Evolutionary conservation across 1,139 yeast species (phyloP).

Genomic region (Meyerozyma smithsonii): DNA sequence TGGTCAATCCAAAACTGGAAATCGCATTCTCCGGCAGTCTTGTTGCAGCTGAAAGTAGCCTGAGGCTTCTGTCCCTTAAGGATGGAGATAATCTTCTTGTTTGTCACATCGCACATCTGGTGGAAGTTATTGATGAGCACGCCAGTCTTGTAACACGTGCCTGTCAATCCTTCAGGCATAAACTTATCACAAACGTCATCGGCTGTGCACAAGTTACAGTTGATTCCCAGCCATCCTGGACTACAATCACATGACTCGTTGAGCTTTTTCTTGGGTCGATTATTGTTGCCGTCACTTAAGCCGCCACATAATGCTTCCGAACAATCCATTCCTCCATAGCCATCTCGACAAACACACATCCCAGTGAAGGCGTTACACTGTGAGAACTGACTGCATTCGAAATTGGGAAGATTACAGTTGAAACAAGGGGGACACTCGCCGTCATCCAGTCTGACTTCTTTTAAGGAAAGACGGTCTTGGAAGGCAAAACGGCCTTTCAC

Average conservation of each 20-base stretch:
- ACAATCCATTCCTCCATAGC: constrained; percentile 94
- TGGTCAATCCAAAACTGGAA: constrained; percentile 96
- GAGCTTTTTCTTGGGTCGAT: constrained; percentile 57
- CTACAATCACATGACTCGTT: constrained; percentile 61
- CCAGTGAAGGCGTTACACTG: constrained; percentile 84
- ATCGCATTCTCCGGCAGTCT: constrained; percentile 61
- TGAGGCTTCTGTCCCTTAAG: constrained; percentile 81
- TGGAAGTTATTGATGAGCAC: constrained; percentile 73
- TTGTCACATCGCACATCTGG: constrained; percentile 94
- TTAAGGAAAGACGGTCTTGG: background rate
- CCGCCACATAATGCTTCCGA: constrained; percentile 87
- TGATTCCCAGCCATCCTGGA: constrained; percentile 89
- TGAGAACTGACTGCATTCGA: constrained; percentile 86
- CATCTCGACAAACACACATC: constrained; percentile 85
- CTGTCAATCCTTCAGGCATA: constrained; percentile 82
- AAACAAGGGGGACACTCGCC: constrained; percentile 80
- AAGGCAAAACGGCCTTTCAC: background rate
- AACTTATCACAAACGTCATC: constrained; percentile 79
- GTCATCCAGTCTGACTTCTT: constrained; percentile 21
- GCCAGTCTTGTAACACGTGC: constrained; percentile 90
- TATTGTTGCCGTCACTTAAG: constrained; percentile 54
- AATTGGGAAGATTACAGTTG: constrained; percentile 90
- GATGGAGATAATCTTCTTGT: constrained; percentile 75
- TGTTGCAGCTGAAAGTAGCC: constrained; percentile 86
- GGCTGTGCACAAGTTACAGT: constrained; percentile 75